Evolutionary conservation across 495 filamentous ascomycete species (phyloP), one percentile per base, ranked within the genome.

Genomic region (Aspergillus steynii): DNA sequence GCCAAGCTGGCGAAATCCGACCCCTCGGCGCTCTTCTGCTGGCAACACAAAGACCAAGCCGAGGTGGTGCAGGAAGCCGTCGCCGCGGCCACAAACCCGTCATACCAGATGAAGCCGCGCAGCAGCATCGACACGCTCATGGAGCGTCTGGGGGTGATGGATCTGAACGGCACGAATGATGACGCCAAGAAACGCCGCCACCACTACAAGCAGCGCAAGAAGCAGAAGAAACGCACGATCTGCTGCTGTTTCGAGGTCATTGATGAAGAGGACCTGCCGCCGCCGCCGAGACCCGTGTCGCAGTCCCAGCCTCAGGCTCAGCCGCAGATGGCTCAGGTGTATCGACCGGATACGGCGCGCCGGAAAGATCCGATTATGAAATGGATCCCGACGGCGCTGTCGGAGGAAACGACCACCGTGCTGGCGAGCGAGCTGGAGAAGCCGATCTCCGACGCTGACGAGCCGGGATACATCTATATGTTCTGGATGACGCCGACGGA

Each of bases 401-500:
- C 83, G 0, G 89, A 88, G 2, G 77, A 85, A 71, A 90, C 83
- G 20, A 87, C 86, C 20, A 87, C 87, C 6, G 67, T 74, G 26
- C 80, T 93, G 29, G 81, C 91, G 47, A 77, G 83, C 32, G 94
- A 97, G 70, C 79, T 98, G 4, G 85, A 86, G 14, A 96, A 96
- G 68, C 91, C 93, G 10, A 82, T 96, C 61, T 91, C 90, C 3
- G 75, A 74, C 5, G 75, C 80, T 47, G 95, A 98, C 66, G 91
- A 96, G 51, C 82, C 91, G 50, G 95, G 95, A 45, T 99, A 92
- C 70, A 98, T 98, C 65, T 99, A 99, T 80, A 95, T 99, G 66
- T 99, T 97, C 83, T 96, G 93, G 92, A 79, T 97, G 4, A 86
- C 82, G 0, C 84, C 84, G 46, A 83, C 31, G 9, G 31, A 15